Evolutionary conservation across 305 asterid species (phyloP).

Genomic region (Fraxinus greggii): DNA sequence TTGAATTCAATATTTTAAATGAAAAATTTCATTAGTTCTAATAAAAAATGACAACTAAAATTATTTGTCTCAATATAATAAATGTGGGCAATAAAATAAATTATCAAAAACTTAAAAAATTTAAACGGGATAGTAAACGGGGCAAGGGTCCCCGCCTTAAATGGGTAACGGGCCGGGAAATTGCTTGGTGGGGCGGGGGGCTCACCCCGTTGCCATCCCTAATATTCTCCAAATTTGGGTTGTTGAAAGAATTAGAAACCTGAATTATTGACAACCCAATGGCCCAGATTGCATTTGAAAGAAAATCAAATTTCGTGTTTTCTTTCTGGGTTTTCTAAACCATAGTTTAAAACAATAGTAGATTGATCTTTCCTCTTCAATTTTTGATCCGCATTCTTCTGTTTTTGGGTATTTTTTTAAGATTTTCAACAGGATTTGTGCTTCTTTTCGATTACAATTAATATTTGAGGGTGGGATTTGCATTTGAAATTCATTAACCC

Average conservation of each 20-base stretch:
- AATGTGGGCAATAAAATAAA: too few species aligned
- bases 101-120: too few species aligned
- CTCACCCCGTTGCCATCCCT: too few species aligned
- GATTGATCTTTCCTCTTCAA: background rate
- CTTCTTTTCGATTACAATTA: background rate
- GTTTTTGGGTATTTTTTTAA: too few species aligned
- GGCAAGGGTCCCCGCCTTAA: too few species aligned
- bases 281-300: conserved; percentile 42
- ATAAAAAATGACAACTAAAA: too few species aligned
- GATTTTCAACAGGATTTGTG: conserved; percentile 14
- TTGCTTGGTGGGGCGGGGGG: too few species aligned
- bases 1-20: too few species aligned
- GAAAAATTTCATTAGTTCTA: too few species aligned
- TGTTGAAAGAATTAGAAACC: conserved; percentile 54
- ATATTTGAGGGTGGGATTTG: conserved; percentile 3
- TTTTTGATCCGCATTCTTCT: background rate
- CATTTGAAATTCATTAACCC: conserved; percentile 37
- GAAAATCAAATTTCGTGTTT: conserved; percentile 37
- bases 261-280: conserved; percentile 27
- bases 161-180: too few species aligned
- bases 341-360: background rate
- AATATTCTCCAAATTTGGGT: conserved; percentile 51
- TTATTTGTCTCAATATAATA: too few species aligned
- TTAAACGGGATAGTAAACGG: too few species aligned
- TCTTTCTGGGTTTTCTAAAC: background rate